Conservation (phyloP, 306 rosid species). For the Urtica urens region DNA sequence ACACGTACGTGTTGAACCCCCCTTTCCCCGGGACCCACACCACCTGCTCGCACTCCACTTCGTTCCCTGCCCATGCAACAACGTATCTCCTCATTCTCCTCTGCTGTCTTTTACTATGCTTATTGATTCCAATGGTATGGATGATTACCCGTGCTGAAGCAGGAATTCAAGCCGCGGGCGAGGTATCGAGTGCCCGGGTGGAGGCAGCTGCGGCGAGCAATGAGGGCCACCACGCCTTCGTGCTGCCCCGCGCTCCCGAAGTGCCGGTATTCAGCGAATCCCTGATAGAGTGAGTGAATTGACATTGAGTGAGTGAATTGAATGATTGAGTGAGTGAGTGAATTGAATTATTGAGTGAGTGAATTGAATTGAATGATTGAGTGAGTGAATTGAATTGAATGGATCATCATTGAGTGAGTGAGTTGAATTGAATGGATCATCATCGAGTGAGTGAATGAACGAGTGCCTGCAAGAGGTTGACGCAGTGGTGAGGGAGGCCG, state of each 20-base stretch:
- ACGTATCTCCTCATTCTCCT: not conserved
- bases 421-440: no score
- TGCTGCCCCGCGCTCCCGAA: conserved; percentile 88
- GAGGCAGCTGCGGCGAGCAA: conserved; percentile 93
- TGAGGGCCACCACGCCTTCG: conserved; percentile 80
- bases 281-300: no score
- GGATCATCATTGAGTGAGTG: no score
- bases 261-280: conserved; percentile 90
- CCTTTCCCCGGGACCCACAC: conserved; percentile 80
- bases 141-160: conserved; percentile 79
- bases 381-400: no score
- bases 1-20: conserved; percentile 71
- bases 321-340: no score
- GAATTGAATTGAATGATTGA: no score
- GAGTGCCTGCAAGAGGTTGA: conserved; percentile 87
- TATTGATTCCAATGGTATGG: not conserved
- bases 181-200: conserved; percentile 98
- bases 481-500: conserved; percentile 78
- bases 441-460: no score
- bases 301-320: no score
- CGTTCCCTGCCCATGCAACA: conserved; percentile 63
- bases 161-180: conserved; percentile 95
- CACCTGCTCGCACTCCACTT: conserved; percentile 98
- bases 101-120: no score
- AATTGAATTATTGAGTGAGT: no score